Percentiles rank a stretch among this genome's conserved stretches.
phyloP scores from a whole-genome alignment of 2,329 filamentous ascomycete genomes.

The Trichoderma cornu-damae region DNA sequence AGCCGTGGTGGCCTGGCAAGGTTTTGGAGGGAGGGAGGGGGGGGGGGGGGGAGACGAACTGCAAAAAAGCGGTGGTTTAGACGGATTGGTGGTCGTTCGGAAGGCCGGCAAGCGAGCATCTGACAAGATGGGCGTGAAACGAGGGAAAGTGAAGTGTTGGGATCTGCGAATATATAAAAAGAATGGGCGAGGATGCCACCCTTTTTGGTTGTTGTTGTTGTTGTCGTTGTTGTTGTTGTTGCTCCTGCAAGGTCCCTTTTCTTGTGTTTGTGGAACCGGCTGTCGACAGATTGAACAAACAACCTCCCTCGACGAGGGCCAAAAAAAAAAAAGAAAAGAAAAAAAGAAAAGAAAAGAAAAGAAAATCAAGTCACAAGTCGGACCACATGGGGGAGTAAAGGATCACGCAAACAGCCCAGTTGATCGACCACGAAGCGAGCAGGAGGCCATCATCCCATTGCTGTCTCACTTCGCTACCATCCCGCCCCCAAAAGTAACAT shows the following conservation, averaged over 20 bases:
- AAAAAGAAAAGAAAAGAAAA: background rate
- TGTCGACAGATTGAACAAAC: conserved; percentile 11
- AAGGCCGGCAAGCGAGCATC: background rate
- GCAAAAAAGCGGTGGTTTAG: background rate
- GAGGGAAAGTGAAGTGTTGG: background rate
- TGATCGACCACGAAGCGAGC: background rate
- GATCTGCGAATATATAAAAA: background rate
- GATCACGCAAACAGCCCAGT: conserved; percentile 1
- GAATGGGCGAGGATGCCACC: background rate
- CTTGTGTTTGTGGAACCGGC: conserved; percentile 4
- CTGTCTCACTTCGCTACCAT: conserved; percentile 16
- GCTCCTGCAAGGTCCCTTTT: conserved; percentile 14
- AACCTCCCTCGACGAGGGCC: background rate
- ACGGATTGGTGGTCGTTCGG: background rate
- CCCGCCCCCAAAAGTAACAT: conserved; percentile 10
- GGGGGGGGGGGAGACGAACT: background rate
- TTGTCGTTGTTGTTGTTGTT: background rate
- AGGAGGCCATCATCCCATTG: background rate
- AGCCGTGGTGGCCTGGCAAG: background rate
- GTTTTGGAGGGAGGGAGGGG: no score
- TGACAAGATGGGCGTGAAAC: background rate
- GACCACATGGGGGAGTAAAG: background rate
- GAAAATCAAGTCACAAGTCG: background rate
- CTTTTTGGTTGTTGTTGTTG: background rate
- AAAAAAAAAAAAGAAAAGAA: background rate